Conservation (phyloP, 257 asterid genomes). For the Solanum sitiens region DNA sequence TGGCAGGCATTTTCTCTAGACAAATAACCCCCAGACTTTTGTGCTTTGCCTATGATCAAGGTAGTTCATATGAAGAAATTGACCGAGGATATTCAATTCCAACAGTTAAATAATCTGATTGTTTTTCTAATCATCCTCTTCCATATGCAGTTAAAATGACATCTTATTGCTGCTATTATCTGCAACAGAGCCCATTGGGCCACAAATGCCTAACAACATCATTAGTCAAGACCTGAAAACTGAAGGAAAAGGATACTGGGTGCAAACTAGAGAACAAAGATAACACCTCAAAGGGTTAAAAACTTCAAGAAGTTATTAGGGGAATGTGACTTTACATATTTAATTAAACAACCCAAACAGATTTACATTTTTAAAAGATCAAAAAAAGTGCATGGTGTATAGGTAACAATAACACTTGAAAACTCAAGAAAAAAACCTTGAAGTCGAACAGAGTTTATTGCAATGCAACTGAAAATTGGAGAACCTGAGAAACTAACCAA, state of each 20-base stretch:
- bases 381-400: background rate
- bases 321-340: background rate
- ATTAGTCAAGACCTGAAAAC: background rate
- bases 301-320: background rate
- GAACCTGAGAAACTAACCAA: constrained; percentile 45
- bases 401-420: background rate
- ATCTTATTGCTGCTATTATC: background rate
- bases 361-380: background rate
- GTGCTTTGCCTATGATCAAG: background rate
- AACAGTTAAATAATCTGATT: background rate
- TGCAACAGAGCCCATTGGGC: background rate
- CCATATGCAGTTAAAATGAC: background rate
- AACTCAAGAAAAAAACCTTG: background rate
- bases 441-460: background rate
- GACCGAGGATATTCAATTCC: background rate
- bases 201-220: background rate
- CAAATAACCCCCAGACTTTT: background rate
- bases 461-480: background rate
- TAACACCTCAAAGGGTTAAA: background rate
- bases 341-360: background rate
- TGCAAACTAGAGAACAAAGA: background rate
- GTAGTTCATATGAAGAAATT: background rate
- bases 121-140: background rate
- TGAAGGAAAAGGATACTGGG: background rate
- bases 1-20: background rate